Evolutionary conservation across 2,329 filamentous ascomycete species (phyloP).

Genomic region (Biscogniauxia sp.): DNA sequence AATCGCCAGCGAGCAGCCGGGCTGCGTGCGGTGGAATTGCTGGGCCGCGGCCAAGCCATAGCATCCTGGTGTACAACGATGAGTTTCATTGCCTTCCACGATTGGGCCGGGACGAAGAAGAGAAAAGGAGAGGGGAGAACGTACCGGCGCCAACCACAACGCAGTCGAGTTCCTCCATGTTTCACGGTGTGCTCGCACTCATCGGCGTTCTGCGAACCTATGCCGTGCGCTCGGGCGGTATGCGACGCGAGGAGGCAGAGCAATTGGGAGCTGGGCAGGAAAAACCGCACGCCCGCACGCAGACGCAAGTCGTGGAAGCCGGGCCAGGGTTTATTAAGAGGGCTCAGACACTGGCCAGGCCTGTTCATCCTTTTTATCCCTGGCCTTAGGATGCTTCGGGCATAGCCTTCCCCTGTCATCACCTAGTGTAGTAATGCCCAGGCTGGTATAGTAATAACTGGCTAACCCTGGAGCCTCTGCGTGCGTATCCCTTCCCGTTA

Average conservation of each 20-base stretch:
- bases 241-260: neutral
- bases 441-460: no score
- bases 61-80: conserved; percentile 36
- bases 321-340: neutral
- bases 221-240: neutral
- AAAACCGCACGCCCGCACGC: neutral
- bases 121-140: conserved; percentile 20
- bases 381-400: no score
- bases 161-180: conserved; percentile 45
- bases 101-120: neutral
- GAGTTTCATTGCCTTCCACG: neutral
- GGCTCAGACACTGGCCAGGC: neutral
- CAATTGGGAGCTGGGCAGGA: neutral
- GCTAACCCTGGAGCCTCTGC: no score
- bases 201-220: neutral
- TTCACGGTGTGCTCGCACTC: neutral
- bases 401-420: neutral
- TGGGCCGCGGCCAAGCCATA: conserved; percentile 61
- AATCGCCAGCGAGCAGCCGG: conserved; percentile 52
- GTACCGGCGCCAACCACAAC: conserved; percentile 54
- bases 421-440: no score
- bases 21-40: conserved; percentile 58
- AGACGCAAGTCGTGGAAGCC: neutral
- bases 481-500: no score
- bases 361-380: neutral